A percentile compares a stretch with the other conserved stretches of the same genome.
These are phyloP conservation scores for Dillenia turbinata DNA, from an alignment of 164 flowering plant species.

Conservation along the genomic window DNA sequence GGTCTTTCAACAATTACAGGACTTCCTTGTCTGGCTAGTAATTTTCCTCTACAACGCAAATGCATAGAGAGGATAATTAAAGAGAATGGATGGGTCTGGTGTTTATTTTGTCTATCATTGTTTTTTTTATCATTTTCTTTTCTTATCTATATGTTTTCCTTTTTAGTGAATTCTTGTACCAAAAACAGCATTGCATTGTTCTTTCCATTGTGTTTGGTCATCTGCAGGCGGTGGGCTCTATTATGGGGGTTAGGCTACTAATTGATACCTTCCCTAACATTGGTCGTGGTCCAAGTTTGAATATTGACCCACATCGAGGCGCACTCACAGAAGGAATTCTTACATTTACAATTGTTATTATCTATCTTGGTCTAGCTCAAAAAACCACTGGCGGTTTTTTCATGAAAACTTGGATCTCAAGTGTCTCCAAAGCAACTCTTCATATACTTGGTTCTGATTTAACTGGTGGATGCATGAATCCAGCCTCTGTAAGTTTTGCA, in stretches of 20 bases:
- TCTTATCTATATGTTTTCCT: too few species aligned
- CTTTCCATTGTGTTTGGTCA: slow-evolving; percentile 7
- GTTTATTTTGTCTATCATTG: too few species aligned
- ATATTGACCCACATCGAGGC: slow-evolving; percentile 65
- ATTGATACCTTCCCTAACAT: slow-evolving; percentile 53
- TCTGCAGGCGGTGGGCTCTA: slow-evolving; percentile 69
- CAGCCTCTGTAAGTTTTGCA: slow-evolving; percentile 77
- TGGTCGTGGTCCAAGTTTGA: slow-evolving; percentile 80
- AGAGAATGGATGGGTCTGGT: too few species aligned
- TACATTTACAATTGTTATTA: slow-evolving; percentile 52
- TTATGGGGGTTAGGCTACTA: slow-evolving; percentile 61
- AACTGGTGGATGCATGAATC: slow-evolving; percentile 97
- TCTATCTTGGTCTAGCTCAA: slow-evolving; percentile 56
- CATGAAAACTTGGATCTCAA: slow-evolving; percentile 88
- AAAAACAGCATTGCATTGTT: not conserved
- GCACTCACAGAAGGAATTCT: slow-evolving; percentile 89
- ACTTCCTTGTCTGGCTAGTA: too few species aligned
- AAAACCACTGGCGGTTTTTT: slow-evolving; percentile 56
- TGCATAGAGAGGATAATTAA: too few species aligned
- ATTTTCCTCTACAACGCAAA: too few species aligned
- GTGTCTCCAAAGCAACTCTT: slow-evolving; percentile 80
- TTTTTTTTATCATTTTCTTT: too few species aligned
- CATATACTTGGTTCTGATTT: slow-evolving; percentile 90
- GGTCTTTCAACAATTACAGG: too few species aligned
- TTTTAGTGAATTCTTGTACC: too few species aligned